Conservation (phyloP, 305 asterid species). For the Andrographis paniculata region DNA sequence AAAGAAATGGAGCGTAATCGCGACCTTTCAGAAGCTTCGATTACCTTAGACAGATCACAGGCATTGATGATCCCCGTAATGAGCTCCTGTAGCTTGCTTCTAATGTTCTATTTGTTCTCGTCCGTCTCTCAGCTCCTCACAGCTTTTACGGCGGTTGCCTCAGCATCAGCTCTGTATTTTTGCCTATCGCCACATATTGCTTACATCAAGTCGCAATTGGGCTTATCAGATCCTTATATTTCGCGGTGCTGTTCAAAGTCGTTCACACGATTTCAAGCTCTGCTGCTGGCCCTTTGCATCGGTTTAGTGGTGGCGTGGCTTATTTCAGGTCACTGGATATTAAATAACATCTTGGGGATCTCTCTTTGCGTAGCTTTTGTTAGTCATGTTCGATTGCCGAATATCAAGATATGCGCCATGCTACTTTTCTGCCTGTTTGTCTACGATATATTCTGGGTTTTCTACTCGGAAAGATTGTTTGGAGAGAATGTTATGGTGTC, state of each 20-base stretch:
- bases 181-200: slow-evolving; percentile 62
- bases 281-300: slow-evolving; percentile 43
- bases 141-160: slow-evolving; percentile 82
- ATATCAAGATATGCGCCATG: slow-evolving; percentile 88
- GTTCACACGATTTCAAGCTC: slow-evolving; percentile 55
- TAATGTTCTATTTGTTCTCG: slow-evolving; percentile 92
- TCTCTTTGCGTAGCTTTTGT: slow-evolving; percentile 97
- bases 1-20: slow-evolving; percentile 92
- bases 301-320: slow-evolving; percentile 66
- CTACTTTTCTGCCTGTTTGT: slow-evolving; percentile 80
- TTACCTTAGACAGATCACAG: slow-evolving; percentile 86
- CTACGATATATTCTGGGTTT: slow-evolving; percentile 93
- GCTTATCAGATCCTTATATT: slow-evolving; percentile 66
- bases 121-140: slow-evolving; percentile 89
- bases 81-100: slow-evolving; percentile 94
- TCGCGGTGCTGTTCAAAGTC: slow-evolving; percentile 81
- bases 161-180: slow-evolving; percentile 72
- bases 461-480: slow-evolving; percentile 83
- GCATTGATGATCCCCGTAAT: slow-evolving; percentile 91
- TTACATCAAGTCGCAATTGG: slow-evolving; percentile 50
- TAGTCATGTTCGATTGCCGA: slow-evolving; percentile 94
- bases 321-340: slow-evolving; percentile 80
- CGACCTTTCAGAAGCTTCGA: slow-evolving; percentile 82
- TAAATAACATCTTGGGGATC: slow-evolving; percentile 81
- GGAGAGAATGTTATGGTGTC: slow-evolving; percentile 96